Evolutionary conservation across 2,329 filamentous ascomycete species (phyloP), one percentile per base, ranked within the genome.

Genomic region (Fusarium subtropicale): DNA sequence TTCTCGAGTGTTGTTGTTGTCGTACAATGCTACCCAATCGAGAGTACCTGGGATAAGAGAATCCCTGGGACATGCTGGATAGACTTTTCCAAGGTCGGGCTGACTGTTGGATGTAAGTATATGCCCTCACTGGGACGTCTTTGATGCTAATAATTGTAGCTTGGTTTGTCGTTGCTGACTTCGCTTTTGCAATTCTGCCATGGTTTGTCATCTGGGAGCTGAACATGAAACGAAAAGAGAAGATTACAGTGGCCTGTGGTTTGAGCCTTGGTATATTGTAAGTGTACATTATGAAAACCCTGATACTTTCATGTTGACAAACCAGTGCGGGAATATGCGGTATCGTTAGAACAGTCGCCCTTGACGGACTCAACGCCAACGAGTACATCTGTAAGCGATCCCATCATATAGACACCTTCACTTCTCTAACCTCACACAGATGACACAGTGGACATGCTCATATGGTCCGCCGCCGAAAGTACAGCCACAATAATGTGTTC

Each of bases 221-320:
- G 5, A 68, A 68, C 20, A 69, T 69, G 66, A 69, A 69, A 22
- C 60, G 56, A 2, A 68, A 68, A 7, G 65, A 69, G 20, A 69
- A 68, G 13, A 65, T 69, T 1, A 69, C 66, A 0, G 60, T 69
- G 1, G 66, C 65, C 1, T 68, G 60, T 5, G 60, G 60, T 3
- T 5, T 68, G 0, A 66, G 65, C 20, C 60, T 69, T 3, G 65
- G 65, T 7, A 50, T 69, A 3, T 62, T 69, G 66, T 68, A 55
- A 56, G 28, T 30, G 10, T 5, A 12, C 5, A 11, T 5, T 10
- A 3, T 30, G 28, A 30, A 4, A 3, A 11, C 4, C 11, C 28
- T 4, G 10, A 30, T 11, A 30, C 28, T 30, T 30, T 10, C 5
- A 15, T 33, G 2, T 28, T 46, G 12, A 48, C 13, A 5, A 13